Evolutionary conservation across 2,329 filamentous ascomycete species (phyloP).

Genomic region (Myriosclerotinia duriaeana): DNA sequence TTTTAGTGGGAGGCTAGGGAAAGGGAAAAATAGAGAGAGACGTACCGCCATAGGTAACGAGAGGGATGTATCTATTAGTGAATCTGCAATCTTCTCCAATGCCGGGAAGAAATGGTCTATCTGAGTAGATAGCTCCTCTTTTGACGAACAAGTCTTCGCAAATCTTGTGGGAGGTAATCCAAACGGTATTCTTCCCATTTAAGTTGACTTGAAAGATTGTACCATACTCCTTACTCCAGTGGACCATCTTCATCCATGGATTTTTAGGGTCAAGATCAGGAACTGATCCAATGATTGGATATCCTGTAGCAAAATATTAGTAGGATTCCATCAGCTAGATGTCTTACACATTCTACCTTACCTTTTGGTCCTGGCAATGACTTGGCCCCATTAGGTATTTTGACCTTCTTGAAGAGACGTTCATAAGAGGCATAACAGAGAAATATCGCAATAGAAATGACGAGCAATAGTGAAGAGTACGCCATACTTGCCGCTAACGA

Average conservation of each 20-base stretch:
- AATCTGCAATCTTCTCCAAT: conserved; percentile 24
- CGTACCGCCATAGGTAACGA: conserved; percentile 25
- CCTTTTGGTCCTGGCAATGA: conserved; percentile 28
- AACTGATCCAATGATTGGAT: conserved; percentile 28
- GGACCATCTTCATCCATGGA: conserved; percentile 46
- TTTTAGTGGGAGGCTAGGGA: neutral
- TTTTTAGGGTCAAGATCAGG: conserved; percentile 31
- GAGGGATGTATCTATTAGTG: conserved; percentile 24
- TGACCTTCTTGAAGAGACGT: conserved; percentile 13
- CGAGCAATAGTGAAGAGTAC: conserved; percentile 15
- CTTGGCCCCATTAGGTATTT: conserved; percentile 25
- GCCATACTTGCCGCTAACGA: conserved; percentile 4
- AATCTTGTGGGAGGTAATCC: conserved; percentile 44
- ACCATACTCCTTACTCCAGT: conserved; percentile 43
- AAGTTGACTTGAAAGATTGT: conserved; percentile 48
- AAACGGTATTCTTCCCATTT: conserved; percentile 43
- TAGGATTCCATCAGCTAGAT: too few relatives aligned
- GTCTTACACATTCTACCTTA: neutral
- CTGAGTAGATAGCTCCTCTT: conserved; percentile 43
- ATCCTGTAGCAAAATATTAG: conserved; percentile 19
- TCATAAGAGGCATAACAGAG: conserved; percentile 21
- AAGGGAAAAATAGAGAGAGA: neutral
- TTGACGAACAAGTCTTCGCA: conserved; percentile 47
- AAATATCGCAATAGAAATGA: conserved; percentile 8
- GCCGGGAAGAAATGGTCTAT: conserved; percentile 21